A percentile compares a stretch with the other conserved stretches of the same genome.
Conservation (phyloP, 225 moss, liverwort and hornwort species). For the Polytrichum commune region DNA sequence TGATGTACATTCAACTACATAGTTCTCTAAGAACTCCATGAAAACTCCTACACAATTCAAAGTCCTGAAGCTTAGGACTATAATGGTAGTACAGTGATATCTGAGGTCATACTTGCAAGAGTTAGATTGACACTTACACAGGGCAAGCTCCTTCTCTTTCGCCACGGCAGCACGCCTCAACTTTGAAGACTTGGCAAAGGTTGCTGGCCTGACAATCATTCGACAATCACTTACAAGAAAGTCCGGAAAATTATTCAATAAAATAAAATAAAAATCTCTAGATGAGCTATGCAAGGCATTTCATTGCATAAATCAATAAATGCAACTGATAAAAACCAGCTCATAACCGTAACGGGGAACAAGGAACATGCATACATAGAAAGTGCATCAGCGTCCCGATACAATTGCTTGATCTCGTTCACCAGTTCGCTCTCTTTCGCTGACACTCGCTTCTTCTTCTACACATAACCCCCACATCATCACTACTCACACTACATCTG, state of each 20-base stretch:
- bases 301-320: too few relatives aligned
- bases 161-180: constrained; percentile 72
- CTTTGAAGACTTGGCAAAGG: constrained; percentile 87
- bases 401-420: constrained; percentile 66
- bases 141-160: constrained; percentile 77
- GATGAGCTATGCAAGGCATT: too few relatives aligned
- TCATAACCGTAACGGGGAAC: too few relatives aligned
- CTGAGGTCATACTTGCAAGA: neutral
- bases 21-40: too few relatives aligned
- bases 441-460: constrained; percentile 31
- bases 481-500: neutral
- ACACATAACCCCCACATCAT: neutral
- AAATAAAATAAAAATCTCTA: too few relatives aligned
- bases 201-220: constrained; percentile 62
- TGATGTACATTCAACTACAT: neutral
- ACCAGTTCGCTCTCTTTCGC: constrained; percentile 47
- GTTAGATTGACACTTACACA: constrained; percentile 22
- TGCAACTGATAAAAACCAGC: too few relatives aligned
- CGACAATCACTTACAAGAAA: constrained; percentile 1
- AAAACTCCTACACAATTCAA: neutral
- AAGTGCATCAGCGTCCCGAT: constrained; percentile 61
- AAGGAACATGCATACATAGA: constrained; percentile 39
- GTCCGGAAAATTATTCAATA: neutral
- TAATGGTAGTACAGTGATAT: neutral
- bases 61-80: neutral